Evolutionary conservation across 1,284 basidiomycete genomes (phyloP).

Genomic region (Peniophora sp.): DNA sequence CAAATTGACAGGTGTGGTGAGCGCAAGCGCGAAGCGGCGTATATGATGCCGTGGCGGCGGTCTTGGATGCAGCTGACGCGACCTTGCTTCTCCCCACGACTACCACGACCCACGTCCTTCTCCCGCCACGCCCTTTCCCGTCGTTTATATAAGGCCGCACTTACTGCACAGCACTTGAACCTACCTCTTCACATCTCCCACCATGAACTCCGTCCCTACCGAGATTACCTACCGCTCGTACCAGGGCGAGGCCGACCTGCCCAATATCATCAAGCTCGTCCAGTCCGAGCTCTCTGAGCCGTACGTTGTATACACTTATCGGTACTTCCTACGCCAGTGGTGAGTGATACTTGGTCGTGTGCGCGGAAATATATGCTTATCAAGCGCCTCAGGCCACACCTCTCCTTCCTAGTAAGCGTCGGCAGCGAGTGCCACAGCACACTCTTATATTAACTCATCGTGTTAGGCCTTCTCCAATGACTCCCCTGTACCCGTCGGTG

Average conservation of each 20-base stretch:
- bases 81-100: too few relatives aligned
- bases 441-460: conserved; percentile 4
- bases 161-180: conserved; percentile 1
- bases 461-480: conserved; percentile 52
- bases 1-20: too few relatives aligned
- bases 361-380: conserved; percentile 4
- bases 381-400: conserved; percentile 68
- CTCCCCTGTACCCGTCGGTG: conserved; percentile 66
- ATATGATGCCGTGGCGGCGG: too few relatives aligned
- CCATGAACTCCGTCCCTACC: conserved; percentile 13
- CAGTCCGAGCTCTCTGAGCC: conserved; percentile 92
- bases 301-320: conserved; percentile 90
- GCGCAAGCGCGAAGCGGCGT: too few relatives aligned
- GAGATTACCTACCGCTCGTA: conserved; percentile 65
- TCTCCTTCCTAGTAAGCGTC: conserved; percentile 79
- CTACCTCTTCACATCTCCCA: conserved; percentile 3
- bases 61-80: too few relatives aligned
- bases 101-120: too few relatives aligned
- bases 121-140: too few relatives aligned
- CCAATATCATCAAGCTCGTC: conserved; percentile 79
- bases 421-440: background rate
- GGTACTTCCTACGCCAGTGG: conserved; percentile 95
- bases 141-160: too few relatives aligned
- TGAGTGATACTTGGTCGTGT: conserved; percentile 25
- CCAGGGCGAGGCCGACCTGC: conserved; percentile 69